Conservation (phyloP, 2,329 filamentous ascomycete genomes). For the Penicillium digitatum region DNA sequence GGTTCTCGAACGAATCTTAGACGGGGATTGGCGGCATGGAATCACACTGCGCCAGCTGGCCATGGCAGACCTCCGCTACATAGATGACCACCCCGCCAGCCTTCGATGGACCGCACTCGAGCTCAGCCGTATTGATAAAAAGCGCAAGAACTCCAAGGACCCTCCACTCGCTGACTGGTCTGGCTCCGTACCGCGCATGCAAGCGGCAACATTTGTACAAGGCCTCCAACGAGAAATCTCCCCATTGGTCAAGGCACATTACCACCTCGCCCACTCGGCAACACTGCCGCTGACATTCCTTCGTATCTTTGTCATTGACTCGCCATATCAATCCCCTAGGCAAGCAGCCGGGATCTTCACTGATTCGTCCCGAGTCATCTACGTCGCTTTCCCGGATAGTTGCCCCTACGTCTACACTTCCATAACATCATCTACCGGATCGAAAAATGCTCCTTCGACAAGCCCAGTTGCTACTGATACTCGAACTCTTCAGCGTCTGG, state of each 20-base stretch:
- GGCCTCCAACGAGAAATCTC: slow-evolving; percentile 70
- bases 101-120: slow-evolving; percentile 54
- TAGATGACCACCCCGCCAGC: slow-evolving; percentile 51
- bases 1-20: slow-evolving; percentile 53
- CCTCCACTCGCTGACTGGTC: slow-evolving; percentile 32
- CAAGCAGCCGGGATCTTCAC: slow-evolving; percentile 40
- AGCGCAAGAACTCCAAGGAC: slow-evolving; percentile 16
- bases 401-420: slow-evolving; percentile 70
- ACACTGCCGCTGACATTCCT: slow-evolving; percentile 63
- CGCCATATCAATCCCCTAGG: slow-evolving; percentile 64
- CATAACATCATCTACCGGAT: slow-evolving; percentile 41
- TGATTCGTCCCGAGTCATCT: slow-evolving; percentile 69
- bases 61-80: slow-evolving; percentile 52
- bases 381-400: slow-evolving; percentile 76
- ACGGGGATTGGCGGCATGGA: slow-evolving; percentile 56
- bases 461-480: slow-evolving; percentile 46
- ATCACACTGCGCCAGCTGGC: slow-evolving; percentile 54
- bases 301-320: slow-evolving; percentile 75
- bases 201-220: slow-evolving; percentile 73
- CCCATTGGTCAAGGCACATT: slow-evolving; percentile 78
- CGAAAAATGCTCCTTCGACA: slow-evolving; percentile 34
- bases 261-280: slow-evolving; percentile 69
- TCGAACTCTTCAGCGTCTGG: slow-evolving; percentile 63
- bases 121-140: slow-evolving; percentile 34
- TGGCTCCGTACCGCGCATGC: slow-evolving; percentile 61